These are phyloP conservation scores for Porogramme epimiltina DNA, from an alignment of 1,284 basidiomycete species.

Conservation along the genomic window DNA sequence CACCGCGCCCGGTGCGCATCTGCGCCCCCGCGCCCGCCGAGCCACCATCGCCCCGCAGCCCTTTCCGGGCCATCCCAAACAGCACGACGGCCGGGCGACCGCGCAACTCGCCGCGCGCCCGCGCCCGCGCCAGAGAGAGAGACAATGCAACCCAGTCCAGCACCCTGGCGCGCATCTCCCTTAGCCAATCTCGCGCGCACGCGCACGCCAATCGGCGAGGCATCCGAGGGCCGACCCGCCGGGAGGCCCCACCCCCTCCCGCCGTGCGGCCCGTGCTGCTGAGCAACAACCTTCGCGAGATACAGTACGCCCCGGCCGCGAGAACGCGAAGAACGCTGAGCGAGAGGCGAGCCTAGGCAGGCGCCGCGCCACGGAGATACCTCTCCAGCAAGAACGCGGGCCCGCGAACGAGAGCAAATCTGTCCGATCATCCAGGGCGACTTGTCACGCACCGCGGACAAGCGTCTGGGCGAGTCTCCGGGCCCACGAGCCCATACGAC, in stretches of 20 bases:
- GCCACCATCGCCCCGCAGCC: too few relatives aligned
- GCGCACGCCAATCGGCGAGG: not conserved
- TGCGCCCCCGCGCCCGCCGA: not conserved
- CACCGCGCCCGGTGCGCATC: too few relatives aligned
- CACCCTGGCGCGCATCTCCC: too few relatives aligned
- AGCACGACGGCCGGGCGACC: too few relatives aligned
- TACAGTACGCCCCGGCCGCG: too few relatives aligned
- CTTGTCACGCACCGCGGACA: constrained; percentile 20
- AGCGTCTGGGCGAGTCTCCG: constrained; percentile 1
- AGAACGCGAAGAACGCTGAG: too few relatives aligned
- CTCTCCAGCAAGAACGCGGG: constrained; percentile 13
- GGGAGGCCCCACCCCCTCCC: constrained; percentile 7
- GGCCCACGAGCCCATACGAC: not conserved
- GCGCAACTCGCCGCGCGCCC: not conserved
- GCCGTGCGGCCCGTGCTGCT: constrained; percentile 20
- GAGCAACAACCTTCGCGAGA: too few relatives aligned
- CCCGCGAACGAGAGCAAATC: constrained; percentile 25
- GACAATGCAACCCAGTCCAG: not conserved
- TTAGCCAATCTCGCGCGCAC: too few relatives aligned
- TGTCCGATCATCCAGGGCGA: constrained; percentile 23
- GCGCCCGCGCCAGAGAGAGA: not conserved
- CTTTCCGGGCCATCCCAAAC: too few relatives aligned
- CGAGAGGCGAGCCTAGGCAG: not conserved
- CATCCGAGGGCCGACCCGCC: constrained; percentile 16
- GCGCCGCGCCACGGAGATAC: constrained; percentile 15